These are phyloP conservation scores for Trifolium subterraneum DNA, from an alignment of 306 rosid genomes.

Conservation along the genomic window DNA sequence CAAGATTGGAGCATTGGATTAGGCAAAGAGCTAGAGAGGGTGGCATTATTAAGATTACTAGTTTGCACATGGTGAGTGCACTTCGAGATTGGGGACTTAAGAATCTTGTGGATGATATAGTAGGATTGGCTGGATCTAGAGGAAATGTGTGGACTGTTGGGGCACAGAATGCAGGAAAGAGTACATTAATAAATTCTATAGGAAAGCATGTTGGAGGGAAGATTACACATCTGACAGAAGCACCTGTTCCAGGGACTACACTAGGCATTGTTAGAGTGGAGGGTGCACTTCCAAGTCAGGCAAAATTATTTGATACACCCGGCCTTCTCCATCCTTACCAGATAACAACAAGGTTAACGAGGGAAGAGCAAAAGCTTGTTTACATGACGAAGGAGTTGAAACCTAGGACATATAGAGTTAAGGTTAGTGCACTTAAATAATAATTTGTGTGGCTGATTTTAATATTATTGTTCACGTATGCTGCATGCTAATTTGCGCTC, in stretches of 20 bases:
- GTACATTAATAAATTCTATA: constrained; percentile 79
- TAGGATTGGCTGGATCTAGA: constrained; percentile 73
- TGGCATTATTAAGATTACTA: constrained; percentile 75
- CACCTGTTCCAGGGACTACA: constrained; percentile 95
- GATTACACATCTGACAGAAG: constrained; percentile 80
- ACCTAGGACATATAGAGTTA: constrained; percentile 91
- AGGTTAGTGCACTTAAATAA: constrained; percentile 57
- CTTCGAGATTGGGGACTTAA: constrained; percentile 86
- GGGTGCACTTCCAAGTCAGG: constrained; percentile 81
- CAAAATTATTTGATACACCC: constrained; percentile 90
- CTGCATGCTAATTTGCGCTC: constrained; percentile 1
- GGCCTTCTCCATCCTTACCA: constrained; percentile 93
- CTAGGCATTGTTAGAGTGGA: constrained; percentile 93
- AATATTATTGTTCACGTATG: background rate
- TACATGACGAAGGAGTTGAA: constrained; percentile 85
- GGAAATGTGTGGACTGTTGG: constrained; percentile 96
- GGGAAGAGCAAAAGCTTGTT: constrained; percentile 91
- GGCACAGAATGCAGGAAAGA: constrained; percentile 97
- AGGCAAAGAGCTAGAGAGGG: constrained; percentile 93
- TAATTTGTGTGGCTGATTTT: constrained; percentile 27
- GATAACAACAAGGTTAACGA: constrained; percentile 76
- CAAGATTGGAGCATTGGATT: constrained; percentile 83
- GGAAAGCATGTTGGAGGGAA: constrained; percentile 72
- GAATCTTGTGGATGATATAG: constrained; percentile 73
- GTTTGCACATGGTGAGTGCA: constrained; percentile 91